Base-by-base conservation (phyloP, 2,329 filamentous ascomycete species). In the Colletotrichum falcatum region DNA sequence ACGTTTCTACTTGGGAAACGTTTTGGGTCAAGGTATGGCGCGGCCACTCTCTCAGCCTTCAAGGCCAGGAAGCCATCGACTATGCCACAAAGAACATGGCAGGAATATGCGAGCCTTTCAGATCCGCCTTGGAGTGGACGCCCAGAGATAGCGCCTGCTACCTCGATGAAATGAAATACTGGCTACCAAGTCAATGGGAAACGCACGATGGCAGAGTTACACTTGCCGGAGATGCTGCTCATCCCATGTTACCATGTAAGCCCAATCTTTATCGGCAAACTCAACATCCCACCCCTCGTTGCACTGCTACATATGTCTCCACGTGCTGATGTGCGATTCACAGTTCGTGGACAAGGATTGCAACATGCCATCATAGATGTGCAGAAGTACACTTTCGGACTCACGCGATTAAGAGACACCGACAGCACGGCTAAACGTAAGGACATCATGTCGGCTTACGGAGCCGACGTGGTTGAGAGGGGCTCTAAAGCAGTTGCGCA, bases 321-420 rank as follows among this genome's bases (percentile, higher is more conserved):
- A 11, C 20, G 20, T 53, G 9, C 28, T 53, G 9, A 33, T 5
- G 3, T 33, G 8, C 20, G 1, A 20, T 33, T 11, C 12, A 28
- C n/a, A 80, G 79, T 81, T 72, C 80, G 83, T n/a, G 83, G 83
- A 0, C 83, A 85, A 73, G 83, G 83, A 9, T 78, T 83, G 44
- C 83, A 85, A 67, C 81, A 84, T 71, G 79, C 79, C 37, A 81
- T 85, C 51, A 75, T 75, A 1, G 83, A 85, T 63, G 82, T 79
- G 14, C 73, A 76, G 42, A 79, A 81, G 63, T 81, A 82, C 56
- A 74, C 84, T 1, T 68, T 78, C n/a, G 76, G 76, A 5, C 70
- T 83, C 11, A n/a, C 74, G 7, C 65, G 72, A 49, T 65, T 79
- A 5, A 61, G 74, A 26, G 71, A 74, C 20, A 39, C 65, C 1